These are phyloP conservation scores for Fusarium sp. DNA, from an alignment of 2,329 filamentous ascomycete genomes.

Conservation along the genomic window DNA sequence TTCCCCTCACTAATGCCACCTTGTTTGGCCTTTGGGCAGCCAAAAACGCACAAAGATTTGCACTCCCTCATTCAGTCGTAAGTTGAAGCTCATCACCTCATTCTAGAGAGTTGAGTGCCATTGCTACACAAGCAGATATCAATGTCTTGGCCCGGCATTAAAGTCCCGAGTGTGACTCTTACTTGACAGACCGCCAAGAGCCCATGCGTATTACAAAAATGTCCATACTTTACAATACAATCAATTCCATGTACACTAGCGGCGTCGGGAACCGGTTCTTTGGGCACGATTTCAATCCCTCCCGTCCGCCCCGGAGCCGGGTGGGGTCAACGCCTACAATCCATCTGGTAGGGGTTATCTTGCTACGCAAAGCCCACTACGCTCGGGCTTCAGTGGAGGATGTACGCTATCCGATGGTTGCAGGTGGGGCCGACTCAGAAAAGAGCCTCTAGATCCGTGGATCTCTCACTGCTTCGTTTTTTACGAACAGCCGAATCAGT, in stretches of 20 bases:
- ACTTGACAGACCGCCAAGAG: conserved; percentile 21
- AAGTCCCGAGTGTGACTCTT: conserved; percentile 35
- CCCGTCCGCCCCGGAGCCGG: conserved; percentile 22
- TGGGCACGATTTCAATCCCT: conserved; percentile 20
- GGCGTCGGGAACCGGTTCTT: conserved; percentile 24
- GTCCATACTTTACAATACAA: not conserved
- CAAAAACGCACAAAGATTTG: conserved; percentile 23
- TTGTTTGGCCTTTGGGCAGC: conserved; percentile 42
- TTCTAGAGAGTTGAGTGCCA: not conserved
- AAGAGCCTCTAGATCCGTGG: conserved; percentile 34
- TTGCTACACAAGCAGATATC: conserved; percentile 1
- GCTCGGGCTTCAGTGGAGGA: conserved; percentile 26
- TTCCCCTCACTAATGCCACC: conserved; percentile 46
- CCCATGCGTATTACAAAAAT: not conserved
- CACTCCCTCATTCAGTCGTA: not conserved
- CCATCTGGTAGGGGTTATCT: conserved; percentile 6
- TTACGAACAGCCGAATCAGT: conserved; percentile 28
- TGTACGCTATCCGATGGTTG: conserved; percentile 6
- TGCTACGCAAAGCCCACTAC: not conserved
- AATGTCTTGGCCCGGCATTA: conserved; percentile 35
- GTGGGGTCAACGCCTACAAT: conserved; percentile 1
- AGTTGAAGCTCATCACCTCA: conserved; percentile 10
- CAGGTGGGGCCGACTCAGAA: conserved; percentile 33
- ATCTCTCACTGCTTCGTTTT: not conserved
- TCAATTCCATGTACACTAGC: conserved; percentile 4